Evolutionary conservation across 2,329 filamentous ascomycete genomes (phyloP).

Genomic region (Alternaria postmessia): DNA sequence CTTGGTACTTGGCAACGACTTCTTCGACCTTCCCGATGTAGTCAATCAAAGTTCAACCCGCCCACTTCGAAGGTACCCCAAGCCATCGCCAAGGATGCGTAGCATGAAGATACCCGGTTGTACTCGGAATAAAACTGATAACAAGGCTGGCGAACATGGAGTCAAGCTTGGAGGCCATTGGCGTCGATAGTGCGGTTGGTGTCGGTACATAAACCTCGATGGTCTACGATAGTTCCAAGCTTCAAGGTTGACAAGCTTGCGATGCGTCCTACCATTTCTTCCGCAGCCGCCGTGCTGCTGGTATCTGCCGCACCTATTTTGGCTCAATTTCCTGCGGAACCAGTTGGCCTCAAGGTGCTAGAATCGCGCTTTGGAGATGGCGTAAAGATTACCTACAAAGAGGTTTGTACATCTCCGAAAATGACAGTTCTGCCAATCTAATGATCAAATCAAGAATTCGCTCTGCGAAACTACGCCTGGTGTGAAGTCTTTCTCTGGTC

Average conservation of each 20-base stretch:
- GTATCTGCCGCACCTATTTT: constrained; percentile 8
- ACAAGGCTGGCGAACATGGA: constrained; percentile 4
- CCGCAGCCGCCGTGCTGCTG: constrained; percentile 15
- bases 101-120: background rate
- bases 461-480: constrained; percentile 63
- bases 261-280: constrained; percentile 11
- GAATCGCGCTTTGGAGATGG: constrained; percentile 33
- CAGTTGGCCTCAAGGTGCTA: constrained; percentile 23
- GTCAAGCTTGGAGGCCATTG: constrained; percentile 7
- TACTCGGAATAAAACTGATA: background rate
- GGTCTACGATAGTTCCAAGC: background rate
- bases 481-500: constrained; percentile 63
- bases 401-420: constrained; percentile 16
- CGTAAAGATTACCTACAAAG: constrained; percentile 36
- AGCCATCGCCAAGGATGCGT: constrained; percentile 6
- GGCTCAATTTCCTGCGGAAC: constrained; percentile 26
- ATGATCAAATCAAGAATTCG: constrained; percentile 39
- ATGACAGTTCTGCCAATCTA: background rate
- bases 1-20: constrained; percentile 7
- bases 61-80: background rate
- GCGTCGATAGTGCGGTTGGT: background rate
- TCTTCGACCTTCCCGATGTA: constrained; percentile 10
- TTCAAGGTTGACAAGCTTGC: constrained; percentile 1
- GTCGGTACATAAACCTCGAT: constrained; percentile 6
- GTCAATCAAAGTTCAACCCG: constrained; percentile 3